Evolutionary conservation across 768 basidiomycete genomes (phyloP).

Genomic region (Udeniomyces megalosporus): DNA sequence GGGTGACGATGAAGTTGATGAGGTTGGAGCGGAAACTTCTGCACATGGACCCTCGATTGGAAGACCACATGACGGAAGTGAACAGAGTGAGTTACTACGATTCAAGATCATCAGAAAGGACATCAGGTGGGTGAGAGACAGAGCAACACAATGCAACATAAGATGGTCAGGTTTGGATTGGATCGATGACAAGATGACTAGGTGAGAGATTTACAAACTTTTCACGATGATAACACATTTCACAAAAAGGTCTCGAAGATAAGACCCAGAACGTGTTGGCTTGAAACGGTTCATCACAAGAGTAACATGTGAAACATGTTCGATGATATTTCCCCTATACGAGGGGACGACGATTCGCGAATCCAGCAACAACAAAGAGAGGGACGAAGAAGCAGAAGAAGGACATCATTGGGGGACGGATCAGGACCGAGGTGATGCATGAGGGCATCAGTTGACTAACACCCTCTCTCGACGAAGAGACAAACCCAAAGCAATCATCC

Average conservation of each 20-base stretch:
- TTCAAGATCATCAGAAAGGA: neutral
- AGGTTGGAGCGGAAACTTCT: slow-evolving; percentile 29
- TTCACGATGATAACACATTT: slow-evolving; percentile 80
- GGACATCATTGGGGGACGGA: too few species aligned
- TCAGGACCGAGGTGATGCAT: too few species aligned
- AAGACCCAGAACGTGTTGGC: slow-evolving; percentile 83
- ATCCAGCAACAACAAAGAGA: neutral
- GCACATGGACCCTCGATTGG: slow-evolving; percentile 91
- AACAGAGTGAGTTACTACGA: slow-evolving; percentile 54
- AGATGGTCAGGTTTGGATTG: neutral
- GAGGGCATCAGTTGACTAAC: too few species aligned
- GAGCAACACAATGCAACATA: neutral
- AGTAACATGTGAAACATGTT: slow-evolving; percentile 75
- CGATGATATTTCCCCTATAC: slow-evolving; percentile 60
- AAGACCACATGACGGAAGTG: slow-evolving; percentile 56
- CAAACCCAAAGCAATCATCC: neutral
- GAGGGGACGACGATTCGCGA: too few species aligned
- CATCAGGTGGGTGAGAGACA: neutral
- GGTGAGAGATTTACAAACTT: too few species aligned
- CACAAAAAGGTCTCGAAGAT: slow-evolving; percentile 78
- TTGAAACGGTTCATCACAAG: slow-evolving; percentile 75
- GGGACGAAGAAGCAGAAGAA: too few species aligned
- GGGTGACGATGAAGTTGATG: slow-evolving; percentile 1
- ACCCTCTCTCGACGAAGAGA: too few species aligned
- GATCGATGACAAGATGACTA: too few species aligned